A percentile compares a stretch with the other conserved stretches of the same genome.
These are phyloP conservation scores for Aspergillus neoniger DNA, from an alignment of 2,329 filamentous ascomycete species.

Conservation along the genomic window DNA sequence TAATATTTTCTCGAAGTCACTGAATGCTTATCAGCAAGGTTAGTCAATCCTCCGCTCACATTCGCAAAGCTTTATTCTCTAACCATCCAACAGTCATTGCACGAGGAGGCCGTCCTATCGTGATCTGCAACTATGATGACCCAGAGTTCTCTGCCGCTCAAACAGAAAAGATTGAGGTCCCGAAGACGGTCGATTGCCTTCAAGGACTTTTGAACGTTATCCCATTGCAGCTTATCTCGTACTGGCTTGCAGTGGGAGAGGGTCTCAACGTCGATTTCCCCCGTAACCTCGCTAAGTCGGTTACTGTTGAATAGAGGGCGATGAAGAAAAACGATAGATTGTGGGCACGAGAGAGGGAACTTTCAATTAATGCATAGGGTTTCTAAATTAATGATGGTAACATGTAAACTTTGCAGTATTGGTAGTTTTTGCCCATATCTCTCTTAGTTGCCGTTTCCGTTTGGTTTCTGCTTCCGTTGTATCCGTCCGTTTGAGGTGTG, in stretches of 20 bases:
- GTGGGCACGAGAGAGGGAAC: conserved; percentile 6
- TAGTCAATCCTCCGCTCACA: conserved; percentile 34
- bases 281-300: conserved; percentile 96
- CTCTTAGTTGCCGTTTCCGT: neutral
- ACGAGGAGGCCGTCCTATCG: conserved; percentile 91
- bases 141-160: conserved; percentile 84
- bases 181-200: conserved; percentile 89
- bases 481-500: neutral
- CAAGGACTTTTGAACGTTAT: conserved; percentile 98
- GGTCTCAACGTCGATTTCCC: conserved; percentile 98
- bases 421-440: neutral
- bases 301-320: conserved; percentile 82
- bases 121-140: conserved; percentile 93
- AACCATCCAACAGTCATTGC: conserved; percentile 71
- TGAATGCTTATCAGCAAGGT: conserved; percentile 99
- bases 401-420: conserved; percentile 6
- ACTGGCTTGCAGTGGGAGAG: conserved; percentile 97
- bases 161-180: conserved; percentile 97
- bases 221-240: conserved; percentile 94
- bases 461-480: neutral
- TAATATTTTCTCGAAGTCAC: conserved; percentile 95
- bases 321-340: neutral
- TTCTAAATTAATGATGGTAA: conserved; percentile 8
- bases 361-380: conserved; percentile 1
- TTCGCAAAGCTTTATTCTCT: conserved; percentile 25